Base-by-base conservation (phyloP, 495 filamentous ascomycete species). In the Sabuloglossum arenarium region DNA sequence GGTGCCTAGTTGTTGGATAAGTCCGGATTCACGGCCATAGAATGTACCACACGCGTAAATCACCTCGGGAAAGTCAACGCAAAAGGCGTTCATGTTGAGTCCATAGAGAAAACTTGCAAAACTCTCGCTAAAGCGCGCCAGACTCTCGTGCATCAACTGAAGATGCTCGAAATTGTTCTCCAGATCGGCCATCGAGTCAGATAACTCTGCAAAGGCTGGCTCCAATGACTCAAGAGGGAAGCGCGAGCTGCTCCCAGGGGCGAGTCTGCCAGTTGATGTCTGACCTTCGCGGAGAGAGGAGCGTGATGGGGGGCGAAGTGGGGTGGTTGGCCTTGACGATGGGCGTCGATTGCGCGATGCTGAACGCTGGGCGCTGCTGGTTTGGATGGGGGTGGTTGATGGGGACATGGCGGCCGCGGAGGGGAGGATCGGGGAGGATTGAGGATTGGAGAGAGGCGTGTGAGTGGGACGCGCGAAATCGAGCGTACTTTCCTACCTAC, bases 41-140 rank as follows among this genome's bases (percentile, higher is more conserved):
- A 21, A 10, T 23, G 12, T 6, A 3, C 3, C 57, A 14, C 25
- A 43, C 21, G 50, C 55, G 19, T 14, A 21, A 56, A 62, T 55
- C 71, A 89, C 88, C 79, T 98, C 93, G 0, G 88, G 86, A 66
- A 97, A 97, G 69, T 97, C 91, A 37, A 97, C 89, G 66, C 91
- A 98, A 64, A 96, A 98, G 4, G 93, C 91, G 68, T 96, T 97
- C 86, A 98, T 93, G 61, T 97, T 96, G 67, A 98, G 65, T 3
- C 91, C 91, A 59, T 97, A 97, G 54, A 98, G 64, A 61, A 98
- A 97, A 64, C 80, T 85, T 0, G 89, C 90, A 65, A 98, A 98
- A 67, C 81, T 91, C 75, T 98, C 91, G 66, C 84, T 90, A 67
- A 98, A 98, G 9, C 91, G 78, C 42, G 87, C 81, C 67, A 98